These are phyloP conservation scores for Heliamphora exappendiculata DNA, from an alignment of 148 eudicot genomes.

Conservation along the genomic window DNA sequence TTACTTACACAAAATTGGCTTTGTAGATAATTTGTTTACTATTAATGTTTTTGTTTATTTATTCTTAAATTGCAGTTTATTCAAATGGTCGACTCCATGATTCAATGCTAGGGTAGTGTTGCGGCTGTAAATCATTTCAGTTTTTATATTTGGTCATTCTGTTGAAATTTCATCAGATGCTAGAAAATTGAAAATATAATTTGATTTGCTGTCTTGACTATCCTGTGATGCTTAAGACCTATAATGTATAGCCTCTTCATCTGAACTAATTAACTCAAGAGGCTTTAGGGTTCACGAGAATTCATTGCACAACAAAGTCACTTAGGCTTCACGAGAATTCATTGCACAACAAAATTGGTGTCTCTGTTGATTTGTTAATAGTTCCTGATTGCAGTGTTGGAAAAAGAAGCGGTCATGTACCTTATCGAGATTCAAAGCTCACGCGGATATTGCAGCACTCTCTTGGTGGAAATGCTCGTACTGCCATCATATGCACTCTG, in stretches of 20 bases:
- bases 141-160: background rate
- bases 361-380: conserved; percentile 3
- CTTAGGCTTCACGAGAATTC: background rate
- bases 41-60: background rate
- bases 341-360: background rate
- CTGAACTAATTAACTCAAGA: background rate
- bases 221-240: background rate
- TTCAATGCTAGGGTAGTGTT: background rate
- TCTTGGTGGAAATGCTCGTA: conserved; percentile 94
- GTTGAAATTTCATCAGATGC: background rate
- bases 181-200: background rate
- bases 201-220: background rate
- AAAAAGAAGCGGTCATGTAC: conserved; percentile 79
- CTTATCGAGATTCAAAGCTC: conserved; percentile 89
- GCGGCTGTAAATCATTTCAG: background rate
- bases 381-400: conserved; percentile 45
- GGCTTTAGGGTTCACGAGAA: background rate
- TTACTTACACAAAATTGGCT: background rate
- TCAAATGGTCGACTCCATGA: background rate
- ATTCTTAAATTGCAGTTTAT: background rate
- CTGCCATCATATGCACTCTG: conserved; percentile 89
- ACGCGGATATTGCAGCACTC: conserved; percentile 90
- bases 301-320: background rate
- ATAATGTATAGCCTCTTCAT: background rate
- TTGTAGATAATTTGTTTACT: background rate